These are phyloP conservation scores for Raffaelea albimanens DNA, from an alignment of 2,329 filamentous ascomycete genomes.

Conservation along the genomic window DNA sequence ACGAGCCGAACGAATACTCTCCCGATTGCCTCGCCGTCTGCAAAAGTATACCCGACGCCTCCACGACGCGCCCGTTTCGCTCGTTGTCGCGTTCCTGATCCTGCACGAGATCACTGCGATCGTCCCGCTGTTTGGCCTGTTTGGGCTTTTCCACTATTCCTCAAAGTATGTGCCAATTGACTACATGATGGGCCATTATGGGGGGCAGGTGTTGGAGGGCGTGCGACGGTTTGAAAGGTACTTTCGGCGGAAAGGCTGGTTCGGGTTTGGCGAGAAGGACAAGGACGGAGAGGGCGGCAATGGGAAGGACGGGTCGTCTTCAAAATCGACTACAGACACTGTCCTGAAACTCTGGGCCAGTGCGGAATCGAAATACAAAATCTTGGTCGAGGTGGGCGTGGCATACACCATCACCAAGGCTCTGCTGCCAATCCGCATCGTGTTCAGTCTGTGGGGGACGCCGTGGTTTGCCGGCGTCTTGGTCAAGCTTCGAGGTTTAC, in stretches of 20 bases:
- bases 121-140: slow-evolving; percentile 65
- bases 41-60: slow-evolving; percentile 62
- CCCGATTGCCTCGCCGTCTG: slow-evolving; percentile 55
- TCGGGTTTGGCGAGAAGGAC: slow-evolving; percentile 44
- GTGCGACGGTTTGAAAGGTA: slow-evolving; percentile 69
- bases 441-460: slow-evolving; percentile 75
- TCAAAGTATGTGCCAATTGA: slow-evolving; percentile 54
- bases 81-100: slow-evolving; percentile 77
- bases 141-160: slow-evolving; percentile 70
- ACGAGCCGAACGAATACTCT: slow-evolving; percentile 35
- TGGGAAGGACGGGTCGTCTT: background rate
- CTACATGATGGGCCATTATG: slow-evolving; percentile 41
- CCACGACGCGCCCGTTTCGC: slow-evolving; percentile 66
- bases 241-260: slow-evolving; percentile 72
- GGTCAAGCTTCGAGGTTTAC: slow-evolving; percentile 25
- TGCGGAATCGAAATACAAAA: slow-evolving; percentile 38
- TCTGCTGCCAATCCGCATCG: slow-evolving; percentile 66
- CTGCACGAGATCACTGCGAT: slow-evolving; percentile 89
- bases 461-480: slow-evolving; percentile 79
- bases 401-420: slow-evolving; percentile 88
- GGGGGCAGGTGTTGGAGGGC: slow-evolving; percentile 46
- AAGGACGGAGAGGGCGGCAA: slow-evolving; percentile 21
- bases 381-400: slow-evolving; percentile 66
- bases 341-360: slow-evolving; percentile 26
- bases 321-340: slow-evolving; percentile 13